Percentiles rank a stretch among this genome's conserved stretches.
These are phyloP conservation scores for Acanthamoeba divionensis DNA, from an alignment of 208 protist genomes.

Conservation along the genomic window DNA sequence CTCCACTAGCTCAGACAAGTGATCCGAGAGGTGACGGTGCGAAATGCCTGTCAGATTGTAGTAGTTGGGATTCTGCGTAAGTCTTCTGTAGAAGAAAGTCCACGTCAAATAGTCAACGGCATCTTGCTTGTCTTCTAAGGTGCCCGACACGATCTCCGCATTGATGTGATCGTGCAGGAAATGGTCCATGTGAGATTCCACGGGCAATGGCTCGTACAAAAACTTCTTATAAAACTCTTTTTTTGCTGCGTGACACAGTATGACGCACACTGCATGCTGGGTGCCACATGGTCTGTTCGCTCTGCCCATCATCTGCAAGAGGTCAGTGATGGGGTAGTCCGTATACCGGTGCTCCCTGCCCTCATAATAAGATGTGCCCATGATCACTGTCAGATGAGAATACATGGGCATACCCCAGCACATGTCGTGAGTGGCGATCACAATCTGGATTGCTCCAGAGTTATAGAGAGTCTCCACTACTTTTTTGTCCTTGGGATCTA, in stretches of 20 bases:
- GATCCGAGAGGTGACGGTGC: conserved; percentile 83
- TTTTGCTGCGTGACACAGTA: conserved; percentile 81
- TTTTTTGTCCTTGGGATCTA: conserved; percentile 56
- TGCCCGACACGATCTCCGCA: conserved; percentile 96
- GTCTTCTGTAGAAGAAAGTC: conserved; percentile 86
- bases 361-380: conserved; percentile 75
- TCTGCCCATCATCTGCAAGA: conserved; percentile 87
- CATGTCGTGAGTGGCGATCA: conserved; percentile 70
- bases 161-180: conserved; percentile 96
- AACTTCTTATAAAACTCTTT: conserved; percentile 85
- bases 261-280: conserved; percentile 56
- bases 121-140: conserved; percentile 90
- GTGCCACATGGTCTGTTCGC: conserved; percentile 63
- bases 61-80: conserved; percentile 89
- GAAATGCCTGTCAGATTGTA: conserved; percentile 83
- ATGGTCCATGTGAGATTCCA: conserved; percentile 85
- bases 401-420: conserved; percentile 69
- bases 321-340: conserved; percentile 80
- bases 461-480: conserved; percentile 54
- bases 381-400: conserved; percentile 69
- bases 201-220: conserved; percentile 80
- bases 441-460: conserved; percentile 61
- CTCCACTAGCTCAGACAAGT: conserved; percentile 90
- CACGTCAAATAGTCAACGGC: conserved; percentile 89
- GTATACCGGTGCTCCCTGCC: conserved; percentile 68